Conservation (phyloP, 2,329 filamentous ascomycete species). For the Talaromyces sp. region DNA sequence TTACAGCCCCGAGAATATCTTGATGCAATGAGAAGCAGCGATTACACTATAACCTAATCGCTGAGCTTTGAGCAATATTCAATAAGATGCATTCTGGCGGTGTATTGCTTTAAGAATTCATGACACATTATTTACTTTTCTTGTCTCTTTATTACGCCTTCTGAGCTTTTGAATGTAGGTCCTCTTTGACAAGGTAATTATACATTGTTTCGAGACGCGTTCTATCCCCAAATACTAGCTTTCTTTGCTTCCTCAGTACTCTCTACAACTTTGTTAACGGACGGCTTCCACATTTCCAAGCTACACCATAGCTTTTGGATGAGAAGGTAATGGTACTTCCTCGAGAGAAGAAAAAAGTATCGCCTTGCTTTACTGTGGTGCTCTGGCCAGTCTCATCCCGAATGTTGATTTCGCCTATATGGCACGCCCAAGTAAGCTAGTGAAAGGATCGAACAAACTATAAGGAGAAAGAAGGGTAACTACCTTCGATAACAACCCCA, state of each 20-base stretch:
- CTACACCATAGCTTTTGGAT: not conserved
- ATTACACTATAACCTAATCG: not conserved
- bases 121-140: not conserved
- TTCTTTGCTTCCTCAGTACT: not conserved
- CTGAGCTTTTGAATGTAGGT: not conserved
- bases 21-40: too few species aligned
- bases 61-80: not conserved
- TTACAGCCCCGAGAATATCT: too few species aligned
- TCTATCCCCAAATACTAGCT: not conserved
- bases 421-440: not conserved
- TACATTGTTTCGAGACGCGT: not conserved
- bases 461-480: not conserved
- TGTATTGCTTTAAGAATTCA: not conserved
- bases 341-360: not conserved
- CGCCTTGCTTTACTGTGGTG: not conserved
- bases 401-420: not conserved
- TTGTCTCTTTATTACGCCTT: not conserved
- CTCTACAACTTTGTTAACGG: not conserved
- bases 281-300: not conserved
- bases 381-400: not conserved
- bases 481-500: not conserved
- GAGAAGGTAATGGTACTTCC: not conserved
- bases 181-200: not conserved
- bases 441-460: not conserved
- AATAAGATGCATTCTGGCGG: not conserved